Base-by-base conservation (phyloP, 2,329 filamentous ascomycete genomes). In the Xylariaceae sp. region DNA sequence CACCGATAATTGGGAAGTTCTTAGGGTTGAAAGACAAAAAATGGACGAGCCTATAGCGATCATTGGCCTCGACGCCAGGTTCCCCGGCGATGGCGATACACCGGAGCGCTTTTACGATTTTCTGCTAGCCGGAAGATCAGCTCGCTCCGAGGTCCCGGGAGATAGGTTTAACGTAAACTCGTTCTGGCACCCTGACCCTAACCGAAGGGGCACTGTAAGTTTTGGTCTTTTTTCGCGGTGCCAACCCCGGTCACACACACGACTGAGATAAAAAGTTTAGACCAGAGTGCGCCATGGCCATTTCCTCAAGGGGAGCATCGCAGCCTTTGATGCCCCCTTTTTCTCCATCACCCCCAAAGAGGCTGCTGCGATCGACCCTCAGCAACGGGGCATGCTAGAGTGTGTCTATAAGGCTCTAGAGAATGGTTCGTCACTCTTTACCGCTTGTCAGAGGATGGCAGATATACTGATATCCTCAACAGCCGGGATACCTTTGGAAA, bases 91-190 rank as follows among this genome's bases (percentile, higher is more conserved):
- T 38, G 51, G 46, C 13, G 48, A 52, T 26, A 55, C 40, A 4
- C 43, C 54, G 7, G 51, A 56, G 16, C 47, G 37, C 18, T 57
- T 60, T 41, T 59, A 55, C 26, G 38, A 55, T n/a, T 43, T 56
- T 16, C 40, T 59, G 11, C 44, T 58, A 5, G 53, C 50, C 11
- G 52, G 55, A 19, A 50, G 54, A 29, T 55, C 52, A 8, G 56
- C 53, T 2, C 43, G 50, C 27, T 52, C 46, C 6, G 47, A 54
- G 17, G 44, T 59, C 3, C 55, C 57, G 2, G 31, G 31, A 9
- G 55, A 59, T 11, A 47, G 58, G 36, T 60, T 55, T 44, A 54
- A 59, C 13, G 46, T 50, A 17, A 50, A 58, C 11, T 53, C 55
- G 1, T 60, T 60, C 34, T 60, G 51, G 48, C 56, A 60, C 19